Conservation (phyloP, 345 rosid genomes). For the Clausena lansium region DNA sequence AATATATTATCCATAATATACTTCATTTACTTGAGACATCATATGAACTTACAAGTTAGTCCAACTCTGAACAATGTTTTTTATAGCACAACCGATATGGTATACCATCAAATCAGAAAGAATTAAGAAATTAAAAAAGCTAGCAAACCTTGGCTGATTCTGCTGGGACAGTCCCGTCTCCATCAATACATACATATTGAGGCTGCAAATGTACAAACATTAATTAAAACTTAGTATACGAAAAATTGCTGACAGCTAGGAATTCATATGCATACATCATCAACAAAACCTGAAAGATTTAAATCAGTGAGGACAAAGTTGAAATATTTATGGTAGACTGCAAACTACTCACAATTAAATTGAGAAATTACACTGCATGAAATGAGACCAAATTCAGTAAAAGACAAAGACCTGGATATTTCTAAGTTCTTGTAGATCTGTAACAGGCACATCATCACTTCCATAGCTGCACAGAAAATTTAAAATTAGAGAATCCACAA, state of each 20-base stretch:
- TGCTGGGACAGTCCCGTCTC: constrained; percentile 94
- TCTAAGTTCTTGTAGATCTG: constrained; percentile 52
- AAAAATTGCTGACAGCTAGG: neutral
- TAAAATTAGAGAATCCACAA: constrained; percentile 10
- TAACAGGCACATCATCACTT: constrained; percentile 67
- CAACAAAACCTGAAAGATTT: neutral
- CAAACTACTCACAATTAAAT: neutral
- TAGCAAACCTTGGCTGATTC: constrained; percentile 83
- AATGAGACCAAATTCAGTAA: constrained; percentile 11
- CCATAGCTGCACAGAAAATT: constrained; percentile 67
- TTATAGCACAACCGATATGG: too few relatives aligned
- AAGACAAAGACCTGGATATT: constrained; percentile 53
- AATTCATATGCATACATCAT: neutral
- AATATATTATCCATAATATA: neutral
- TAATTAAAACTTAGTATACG: constrained; percentile 7
- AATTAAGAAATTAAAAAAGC: neutral
- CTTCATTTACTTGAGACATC: neutral
- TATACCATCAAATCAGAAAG: neutral
- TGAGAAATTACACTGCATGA: neutral
- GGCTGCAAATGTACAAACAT: constrained; percentile 55
- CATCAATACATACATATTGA: constrained; percentile 72
- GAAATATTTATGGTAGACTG: neutral
- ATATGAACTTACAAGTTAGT: neutral
- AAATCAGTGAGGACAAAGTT: neutral
- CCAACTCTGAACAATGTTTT: too few relatives aligned